phyloP scores from a whole-genome alignment of 192 early-diverging fungal genomes.

The Coemansia sp. region DNA sequence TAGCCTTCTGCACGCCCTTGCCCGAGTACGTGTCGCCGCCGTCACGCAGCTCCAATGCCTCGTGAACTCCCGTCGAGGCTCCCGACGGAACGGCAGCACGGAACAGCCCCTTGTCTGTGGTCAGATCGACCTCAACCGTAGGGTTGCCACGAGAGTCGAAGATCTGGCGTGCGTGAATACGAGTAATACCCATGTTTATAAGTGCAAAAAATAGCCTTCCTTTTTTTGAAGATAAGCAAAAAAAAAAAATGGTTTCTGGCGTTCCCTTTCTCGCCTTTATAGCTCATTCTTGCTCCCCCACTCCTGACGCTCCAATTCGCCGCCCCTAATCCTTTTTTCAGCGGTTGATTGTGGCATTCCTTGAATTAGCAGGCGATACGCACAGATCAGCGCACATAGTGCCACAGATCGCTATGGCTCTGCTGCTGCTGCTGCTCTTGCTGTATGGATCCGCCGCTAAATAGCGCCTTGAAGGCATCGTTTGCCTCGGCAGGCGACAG shows the following conservation, averaged over 20 bases:
- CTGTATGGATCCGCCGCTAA: slow-evolving; percentile 9
- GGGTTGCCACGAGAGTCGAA: slow-evolving; percentile 99
- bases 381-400: slow-evolving; percentile 18
- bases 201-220: background rate
- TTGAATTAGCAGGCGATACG: too few relatives aligned
- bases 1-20: slow-evolving; percentile 91
- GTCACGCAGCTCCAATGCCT: slow-evolving; percentile 98
- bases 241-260: background rate
- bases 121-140: slow-evolving; percentile 97
- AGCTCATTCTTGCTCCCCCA: too few relatives aligned
- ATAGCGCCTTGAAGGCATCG: slow-evolving; percentile 20
- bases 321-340: background rate
- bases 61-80: slow-evolving; percentile 97
- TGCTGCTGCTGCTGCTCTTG: background rate
- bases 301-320: too few relatives aligned
- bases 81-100: slow-evolving; percentile 97
- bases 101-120: slow-evolving; percentile 92
- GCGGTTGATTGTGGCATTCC: too few relatives aligned
- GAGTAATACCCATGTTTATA: slow-evolving; percentile 63
- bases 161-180: slow-evolving; percentile 92
- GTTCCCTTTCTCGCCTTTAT: background rate
- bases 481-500: slow-evolving; percentile 14
- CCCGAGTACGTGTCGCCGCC: slow-evolving; percentile 84
- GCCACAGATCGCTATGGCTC: slow-evolving; percentile 5
- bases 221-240: slow-evolving; percentile 4